These are phyloP conservation scores for Phytophthora pinifolia DNA, from an alignment of 352 stramenopile species.

Conservation along the genomic window DNA sequence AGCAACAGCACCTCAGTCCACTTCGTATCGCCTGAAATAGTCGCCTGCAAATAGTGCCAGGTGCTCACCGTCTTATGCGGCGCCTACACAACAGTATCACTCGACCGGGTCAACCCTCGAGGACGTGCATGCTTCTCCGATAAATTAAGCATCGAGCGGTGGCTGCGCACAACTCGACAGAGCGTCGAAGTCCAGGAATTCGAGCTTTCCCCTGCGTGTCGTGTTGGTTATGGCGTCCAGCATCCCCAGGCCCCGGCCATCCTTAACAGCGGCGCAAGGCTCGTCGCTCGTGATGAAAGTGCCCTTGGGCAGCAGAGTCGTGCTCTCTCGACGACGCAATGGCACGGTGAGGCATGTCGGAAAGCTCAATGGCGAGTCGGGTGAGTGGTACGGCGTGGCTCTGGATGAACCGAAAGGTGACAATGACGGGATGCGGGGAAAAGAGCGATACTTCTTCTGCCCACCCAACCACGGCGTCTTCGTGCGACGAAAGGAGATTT, in stretches of 20 bases:
- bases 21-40: slow-evolving; percentile 13
- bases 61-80: slow-evolving; percentile 14
- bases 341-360: slow-evolving; percentile 65
- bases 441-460: slow-evolving; percentile 60
- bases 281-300: slow-evolving; percentile 41
- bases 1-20: not conserved
- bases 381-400: slow-evolving; percentile 71
- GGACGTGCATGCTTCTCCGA: slow-evolving; percentile 8
- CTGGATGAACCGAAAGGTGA: slow-evolving; percentile 68
- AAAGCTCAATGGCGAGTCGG: slow-evolving; percentile 51
- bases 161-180: slow-evolving; percentile 16
- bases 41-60: slow-evolving; percentile 15
- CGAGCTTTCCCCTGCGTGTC: not conserved
- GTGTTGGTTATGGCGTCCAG: slow-evolving; percentile 29
- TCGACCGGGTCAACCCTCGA: slow-evolving; percentile 10
- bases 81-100: slow-evolving; percentile 3
- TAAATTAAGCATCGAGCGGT: slow-evolving; percentile 17
- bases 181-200: too few species aligned
- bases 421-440: slow-evolving; percentile 46
- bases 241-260: slow-evolving; percentile 32
- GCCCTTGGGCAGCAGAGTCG: slow-evolving; percentile 53
- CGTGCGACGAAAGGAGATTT: slow-evolving; percentile 66
- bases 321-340: slow-evolving; percentile 53
- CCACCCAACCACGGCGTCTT: slow-evolving; percentile 53
- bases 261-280: slow-evolving; percentile 18